Evolutionary conservation across 1,284 basidiomycete species (phyloP).

Genomic region (Xerocomus nothofagi): DNA sequence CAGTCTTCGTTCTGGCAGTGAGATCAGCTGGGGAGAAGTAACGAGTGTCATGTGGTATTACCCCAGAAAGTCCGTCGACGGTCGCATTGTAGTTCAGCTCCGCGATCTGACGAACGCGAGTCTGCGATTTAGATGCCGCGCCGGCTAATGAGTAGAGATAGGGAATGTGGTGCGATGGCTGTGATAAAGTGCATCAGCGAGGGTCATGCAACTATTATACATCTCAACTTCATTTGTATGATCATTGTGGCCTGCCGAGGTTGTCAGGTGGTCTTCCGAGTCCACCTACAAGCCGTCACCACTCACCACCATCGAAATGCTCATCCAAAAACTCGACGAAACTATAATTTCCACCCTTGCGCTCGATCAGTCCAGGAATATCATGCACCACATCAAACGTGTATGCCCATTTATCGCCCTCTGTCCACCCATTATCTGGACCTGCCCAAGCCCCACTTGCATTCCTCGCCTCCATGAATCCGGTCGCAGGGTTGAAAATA

Average conservation of each 20-base stretch:
- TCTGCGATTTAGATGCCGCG: constrained; percentile 68
- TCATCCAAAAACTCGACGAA: constrained; percentile 73
- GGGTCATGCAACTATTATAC: not conserved
- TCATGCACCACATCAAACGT: constrained; percentile 78
- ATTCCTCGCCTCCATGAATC: constrained; percentile 81
- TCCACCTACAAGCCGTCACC: not conserved
- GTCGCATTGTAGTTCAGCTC: constrained; percentile 65
- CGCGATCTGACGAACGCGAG: constrained; percentile 68
- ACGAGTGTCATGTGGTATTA: constrained; percentile 31
- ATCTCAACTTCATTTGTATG: constrained; percentile 73
- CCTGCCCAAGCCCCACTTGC: constrained; percentile 73
- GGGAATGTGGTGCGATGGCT: constrained; percentile 83
- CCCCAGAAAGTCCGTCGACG: constrained; percentile 67
- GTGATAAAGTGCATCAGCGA: constrained; percentile 8
- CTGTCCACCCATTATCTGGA: constrained; percentile 71
- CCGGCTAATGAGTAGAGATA: constrained; percentile 77
- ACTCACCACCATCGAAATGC: constrained; percentile 68
- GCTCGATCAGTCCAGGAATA: constrained; percentile 59
- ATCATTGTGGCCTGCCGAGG: constrained; percentile 67
- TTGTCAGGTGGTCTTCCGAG: not conserved
- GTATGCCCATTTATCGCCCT: constrained; percentile 85
- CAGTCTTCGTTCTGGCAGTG: constrained; percentile 76
- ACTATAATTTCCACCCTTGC: constrained; percentile 61
- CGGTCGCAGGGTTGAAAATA: constrained; percentile 71
- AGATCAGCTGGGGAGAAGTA: not conserved